Percentiles rank a stretch among this genome's conserved stretches.
Evolutionary conservation across 2,329 filamentous ascomycete species (phyloP).

Genomic region (Plenodomus lindquistii): DNA sequence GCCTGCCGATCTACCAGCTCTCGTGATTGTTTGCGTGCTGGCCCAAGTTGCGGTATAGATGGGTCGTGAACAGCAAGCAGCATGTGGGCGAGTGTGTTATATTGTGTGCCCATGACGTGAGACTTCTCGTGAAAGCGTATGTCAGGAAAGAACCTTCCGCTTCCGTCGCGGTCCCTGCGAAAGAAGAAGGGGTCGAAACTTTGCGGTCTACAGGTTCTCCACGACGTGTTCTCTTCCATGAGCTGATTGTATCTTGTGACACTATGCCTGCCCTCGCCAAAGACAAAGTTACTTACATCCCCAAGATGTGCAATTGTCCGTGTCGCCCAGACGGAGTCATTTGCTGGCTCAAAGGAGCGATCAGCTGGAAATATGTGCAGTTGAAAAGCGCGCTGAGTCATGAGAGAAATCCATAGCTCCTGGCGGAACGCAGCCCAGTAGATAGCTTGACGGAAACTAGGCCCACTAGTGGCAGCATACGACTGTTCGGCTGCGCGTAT

Average conservation of each 20-base stretch:
- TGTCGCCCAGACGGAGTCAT: constrained; percentile 49
- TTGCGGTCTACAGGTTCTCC: constrained; percentile 35
- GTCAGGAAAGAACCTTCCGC: constrained; percentile 40
- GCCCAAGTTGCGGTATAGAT: constrained; percentile 42
- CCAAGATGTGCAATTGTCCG: constrained; percentile 46
- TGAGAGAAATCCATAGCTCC: constrained; percentile 44
- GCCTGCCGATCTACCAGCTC: constrained; percentile 37
- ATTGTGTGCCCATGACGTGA: constrained; percentile 40
- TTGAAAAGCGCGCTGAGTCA: constrained; percentile 43
- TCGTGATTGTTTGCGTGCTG: constrained; percentile 37
- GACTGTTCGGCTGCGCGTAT: constrained; percentile 41
- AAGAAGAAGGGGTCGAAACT: constrained; percentile 44
- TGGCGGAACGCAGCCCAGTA: constrained; percentile 46
- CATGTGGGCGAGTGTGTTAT: constrained; percentile 42
- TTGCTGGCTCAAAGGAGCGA: constrained; percentile 45
- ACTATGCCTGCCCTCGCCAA: constrained; percentile 40
- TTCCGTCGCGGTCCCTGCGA: constrained; percentile 37
- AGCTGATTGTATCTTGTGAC: constrained; percentile 33
- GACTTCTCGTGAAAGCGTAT: constrained; percentile 41
- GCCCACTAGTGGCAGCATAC: constrained; percentile 35
- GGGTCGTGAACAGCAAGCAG: constrained; percentile 43
- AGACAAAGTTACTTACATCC: constrained; percentile 43
- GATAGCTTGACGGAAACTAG: constrained; percentile 41
- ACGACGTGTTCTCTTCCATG: constrained; percentile 41
- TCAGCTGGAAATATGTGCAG: constrained; percentile 45